A percentile compares a stretch with the other conserved stretches of the same genome.
Evolutionary conservation across 352 stramenopile species (phyloP).

Genomic region (Phytophthora megakarya): DNA sequence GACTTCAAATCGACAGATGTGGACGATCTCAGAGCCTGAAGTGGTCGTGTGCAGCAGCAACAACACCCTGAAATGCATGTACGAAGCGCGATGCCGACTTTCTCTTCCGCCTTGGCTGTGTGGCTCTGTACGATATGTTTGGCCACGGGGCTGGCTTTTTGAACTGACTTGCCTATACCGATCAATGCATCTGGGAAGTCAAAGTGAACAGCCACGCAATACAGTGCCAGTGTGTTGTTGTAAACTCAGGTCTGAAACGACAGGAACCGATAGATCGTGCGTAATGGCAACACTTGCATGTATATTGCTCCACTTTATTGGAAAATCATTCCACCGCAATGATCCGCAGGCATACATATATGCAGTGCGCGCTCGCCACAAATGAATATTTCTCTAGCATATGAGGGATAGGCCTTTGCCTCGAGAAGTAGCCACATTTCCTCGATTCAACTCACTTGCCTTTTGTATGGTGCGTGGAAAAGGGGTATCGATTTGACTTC

Average conservation of each 20-base stretch:
- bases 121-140: conserved; percentile 13
- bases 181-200: conserved; percentile 17
- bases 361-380: not conserved
- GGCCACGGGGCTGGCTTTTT: conserved; percentile 14
- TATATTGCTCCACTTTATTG: not conserved
- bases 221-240: conserved; percentile 19
- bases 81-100: conserved; percentile 15
- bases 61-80: conserved; percentile 11
- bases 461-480: conserved; percentile 20
- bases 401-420: conserved; percentile 18
- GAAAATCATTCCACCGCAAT: not conserved
- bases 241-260: conserved; percentile 19
- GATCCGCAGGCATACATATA: too few relatives aligned
- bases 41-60: conserved; percentile 8
- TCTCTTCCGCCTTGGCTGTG: conserved; percentile 14
- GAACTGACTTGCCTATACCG: conserved; percentile 33
- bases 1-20: conserved; percentile 27
- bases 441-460: conserved; percentile 3
- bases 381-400: conserved; percentile 5
- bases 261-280: not conserved
- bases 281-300: not conserved
- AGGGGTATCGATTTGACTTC: conserved; percentile 17
- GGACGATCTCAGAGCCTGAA: conserved; percentile 29
- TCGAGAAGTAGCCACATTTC: conserved; percentile 6
- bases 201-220: conserved; percentile 12